These are phyloP conservation scores for Clarireedia sp. DNA, from an alignment of 2,329 filamentous ascomycete genomes.

Conservation along the genomic window DNA sequence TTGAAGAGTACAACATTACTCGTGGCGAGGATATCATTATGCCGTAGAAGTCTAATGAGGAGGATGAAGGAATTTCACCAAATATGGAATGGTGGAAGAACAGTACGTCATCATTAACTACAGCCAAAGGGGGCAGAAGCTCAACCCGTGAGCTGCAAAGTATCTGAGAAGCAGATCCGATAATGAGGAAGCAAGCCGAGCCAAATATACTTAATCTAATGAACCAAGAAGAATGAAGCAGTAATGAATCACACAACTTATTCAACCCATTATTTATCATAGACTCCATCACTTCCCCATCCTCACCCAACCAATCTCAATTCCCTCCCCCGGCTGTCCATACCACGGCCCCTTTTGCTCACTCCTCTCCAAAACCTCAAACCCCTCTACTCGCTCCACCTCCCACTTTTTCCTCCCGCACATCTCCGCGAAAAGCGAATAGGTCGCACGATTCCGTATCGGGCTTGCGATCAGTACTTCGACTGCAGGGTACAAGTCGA, in stretches of 20 bases:
- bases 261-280: background rate
- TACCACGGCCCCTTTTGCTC: slow-evolving; percentile 58
- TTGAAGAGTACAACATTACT: too few species aligned
- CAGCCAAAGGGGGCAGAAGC: too few species aligned
- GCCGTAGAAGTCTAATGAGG: too few species aligned
- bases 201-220: background rate
- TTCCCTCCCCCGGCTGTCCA: slow-evolving; percentile 19
- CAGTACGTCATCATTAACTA: too few species aligned
- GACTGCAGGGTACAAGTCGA: slow-evolving; percentile 46
- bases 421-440: slow-evolving; percentile 51
- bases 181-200: too few species aligned
- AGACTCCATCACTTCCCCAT: background rate
- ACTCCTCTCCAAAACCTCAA: slow-evolving; percentile 31
- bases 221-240: too few species aligned
- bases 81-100: too few species aligned
- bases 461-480: slow-evolving; percentile 62
- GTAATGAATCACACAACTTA: background rate
- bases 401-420: slow-evolving; percentile 38
- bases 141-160: too few species aligned
- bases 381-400: slow-evolving; percentile 36
- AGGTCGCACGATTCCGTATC: slow-evolving; percentile 62
- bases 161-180: too few species aligned
- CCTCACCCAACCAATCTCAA: slow-evolving; percentile 4
- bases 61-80: too few species aligned
- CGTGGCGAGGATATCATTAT: too few species aligned